Conservation (phyloP, 2,329 filamentous ascomycete genomes). For the Periconia macrospinosa region DNA sequence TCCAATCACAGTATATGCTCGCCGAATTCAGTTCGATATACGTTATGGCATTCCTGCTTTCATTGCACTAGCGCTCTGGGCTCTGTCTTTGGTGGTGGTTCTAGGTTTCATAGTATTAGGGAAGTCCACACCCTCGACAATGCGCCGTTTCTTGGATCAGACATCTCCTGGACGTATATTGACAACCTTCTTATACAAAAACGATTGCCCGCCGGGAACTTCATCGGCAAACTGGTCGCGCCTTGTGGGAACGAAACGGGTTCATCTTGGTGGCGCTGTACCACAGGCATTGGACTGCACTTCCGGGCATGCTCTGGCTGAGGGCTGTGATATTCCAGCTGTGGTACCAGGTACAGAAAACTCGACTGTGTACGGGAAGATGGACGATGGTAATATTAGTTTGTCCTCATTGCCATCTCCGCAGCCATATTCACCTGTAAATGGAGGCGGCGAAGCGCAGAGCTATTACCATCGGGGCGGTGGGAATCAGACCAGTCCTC, state of each 20-base stretch:
- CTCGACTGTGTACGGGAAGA: too few species aligned
- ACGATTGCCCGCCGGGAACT: constrained; percentile 11
- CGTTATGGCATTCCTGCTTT: constrained; percentile 40
- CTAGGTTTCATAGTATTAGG: constrained; percentile 9
- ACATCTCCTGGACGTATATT: constrained; percentile 14
- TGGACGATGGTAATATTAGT: too few species aligned
- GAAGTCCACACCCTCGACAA: constrained; percentile 5
- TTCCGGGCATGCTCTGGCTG: too few species aligned
- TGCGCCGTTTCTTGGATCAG: constrained; percentile 12
- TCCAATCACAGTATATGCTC: constrained; percentile 29
- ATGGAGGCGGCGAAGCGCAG: too few species aligned
- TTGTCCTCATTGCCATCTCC: too few species aligned
- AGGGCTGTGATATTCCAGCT: too few species aligned
- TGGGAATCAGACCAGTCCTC: too few species aligned
- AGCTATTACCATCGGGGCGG: too few species aligned
- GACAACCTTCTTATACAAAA: constrained; percentile 12
- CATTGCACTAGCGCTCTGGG: constrained; percentile 7
- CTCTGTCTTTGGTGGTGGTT: constrained; percentile 1
- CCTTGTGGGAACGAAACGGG: constrained; percentile 7
- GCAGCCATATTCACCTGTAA: too few species aligned
- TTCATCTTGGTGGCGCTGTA: constrained; percentile 9
- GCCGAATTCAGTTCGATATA: constrained; percentile 35
- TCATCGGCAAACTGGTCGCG: constrained; percentile 4
- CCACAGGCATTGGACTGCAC: too few species aligned
- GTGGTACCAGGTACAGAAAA: too few species aligned